Base-by-base conservation (phyloP, 176 grass and related monocot species). In the Rhynchospora breviuscula region DNA sequence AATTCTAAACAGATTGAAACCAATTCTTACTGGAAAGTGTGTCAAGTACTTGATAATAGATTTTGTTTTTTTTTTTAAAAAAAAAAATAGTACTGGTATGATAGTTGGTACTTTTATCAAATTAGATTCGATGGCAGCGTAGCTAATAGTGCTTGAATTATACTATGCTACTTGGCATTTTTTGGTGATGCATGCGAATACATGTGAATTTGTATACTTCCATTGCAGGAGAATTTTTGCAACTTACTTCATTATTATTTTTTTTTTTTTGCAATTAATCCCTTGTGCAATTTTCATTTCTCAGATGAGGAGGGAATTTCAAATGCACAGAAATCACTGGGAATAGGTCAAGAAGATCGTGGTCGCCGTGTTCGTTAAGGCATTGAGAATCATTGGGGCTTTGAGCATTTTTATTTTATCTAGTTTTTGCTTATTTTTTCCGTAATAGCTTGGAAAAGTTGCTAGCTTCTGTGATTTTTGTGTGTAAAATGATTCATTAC, bases 221-320 rank as follows among this genome's bases (percentile, higher is more conserved):
- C n/a, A n/a, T n/a, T n/a, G n/a, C 33, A 63, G 26, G 54, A 59
- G 23, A 52, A 86, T 63, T 81, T 33, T 12, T 4, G 59, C 19
- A 78, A 10, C 6, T 74, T 21, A 7, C 25, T 74, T 19, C 43
- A 58, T 1, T 86, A n/a, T 86, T 61, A 8, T 29, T 31, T 10
- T n/a, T n/a, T n/a, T 35, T 2, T 22, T 3, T 11, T 62, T 77
- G 19, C 70, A 66, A 21, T 74, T 82, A 63, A 89, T 49, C 80
- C 29, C 74, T 85, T 31, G 15, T 13, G 10, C 49, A 5, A 66
- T 66, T 81, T 68, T 67, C 77, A 40, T 43, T 12, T 85, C 80
- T 84, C 87, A 97, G 94, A 92, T 9, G 90, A 92, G 80, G 93
- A 95, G 62, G 93, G 96, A 63, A 99, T 99, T 57, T 79, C 89